Conservation (phyloP, 495 filamentous ascomycete genomes). For the Melanomma pulvis-pyrius region DNA sequence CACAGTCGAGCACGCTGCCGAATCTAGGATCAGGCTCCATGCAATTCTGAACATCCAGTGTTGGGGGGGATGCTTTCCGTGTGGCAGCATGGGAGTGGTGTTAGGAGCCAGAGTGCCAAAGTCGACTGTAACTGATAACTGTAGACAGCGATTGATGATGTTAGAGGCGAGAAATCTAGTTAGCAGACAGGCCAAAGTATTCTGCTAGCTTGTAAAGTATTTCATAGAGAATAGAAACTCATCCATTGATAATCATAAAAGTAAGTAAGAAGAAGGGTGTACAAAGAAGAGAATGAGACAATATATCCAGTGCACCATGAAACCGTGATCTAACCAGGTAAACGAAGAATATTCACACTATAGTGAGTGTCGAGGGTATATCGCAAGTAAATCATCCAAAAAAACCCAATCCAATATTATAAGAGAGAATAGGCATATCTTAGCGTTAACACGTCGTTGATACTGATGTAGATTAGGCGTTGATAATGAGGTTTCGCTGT, state of each 20-base stretch:
- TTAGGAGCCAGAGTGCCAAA: no score
- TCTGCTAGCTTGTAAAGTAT: not conserved
- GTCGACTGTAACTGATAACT: no score
- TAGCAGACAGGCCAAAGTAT: no score
- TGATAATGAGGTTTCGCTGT: slow-evolving; percentile 35
- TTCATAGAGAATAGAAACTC: not conserved
- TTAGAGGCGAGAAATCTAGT: no score
- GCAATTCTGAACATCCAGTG: no score
- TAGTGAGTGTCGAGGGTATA: slow-evolving; percentile 32
- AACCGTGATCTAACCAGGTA: not conserved
- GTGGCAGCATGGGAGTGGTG: no score
- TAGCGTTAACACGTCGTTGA: not conserved
- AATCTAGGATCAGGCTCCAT: no score
- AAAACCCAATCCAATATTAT: not conserved
- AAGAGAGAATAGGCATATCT: not conserved
- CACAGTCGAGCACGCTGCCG: no score
- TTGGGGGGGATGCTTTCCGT: no score
- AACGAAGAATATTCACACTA: slow-evolving; percentile 5
- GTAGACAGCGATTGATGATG: no score
- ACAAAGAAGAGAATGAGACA: slow-evolving; percentile 6
- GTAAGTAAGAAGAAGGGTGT: not conserved
- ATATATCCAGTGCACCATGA: not conserved
- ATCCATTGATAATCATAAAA: not conserved
- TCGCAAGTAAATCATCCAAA: slow-evolving; percentile 17
- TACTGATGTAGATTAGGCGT: slow-evolving; percentile 8